phyloP scores from a whole-genome alignment of 768 basidiomycete species.

The Crassisporium funariophilum region DNA sequence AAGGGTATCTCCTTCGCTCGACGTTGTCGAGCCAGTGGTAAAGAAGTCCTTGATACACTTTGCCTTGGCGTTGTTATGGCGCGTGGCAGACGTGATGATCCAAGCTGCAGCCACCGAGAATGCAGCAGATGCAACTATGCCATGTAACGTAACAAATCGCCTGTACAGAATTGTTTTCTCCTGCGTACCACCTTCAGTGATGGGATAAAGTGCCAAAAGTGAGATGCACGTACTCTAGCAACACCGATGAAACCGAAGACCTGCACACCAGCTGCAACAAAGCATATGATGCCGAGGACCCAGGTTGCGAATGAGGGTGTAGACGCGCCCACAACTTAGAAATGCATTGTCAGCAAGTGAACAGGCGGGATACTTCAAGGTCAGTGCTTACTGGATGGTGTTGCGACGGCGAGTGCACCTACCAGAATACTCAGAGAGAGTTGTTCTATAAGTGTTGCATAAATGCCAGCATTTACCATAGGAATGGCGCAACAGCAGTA shows the following conservation, averaged over 20 bases:
- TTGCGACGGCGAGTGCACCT: constrained; percentile 74
- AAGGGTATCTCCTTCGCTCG: constrained; percentile 64
- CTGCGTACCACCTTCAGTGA: constrained; percentile 35
- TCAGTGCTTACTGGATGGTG: constrained; percentile 78
- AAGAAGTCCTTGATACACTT: constrained; percentile 69
- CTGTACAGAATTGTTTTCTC: constrained; percentile 68
- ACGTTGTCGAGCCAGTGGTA: constrained; percentile 36
- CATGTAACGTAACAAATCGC: constrained; percentile 71
- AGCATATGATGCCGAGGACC: constrained; percentile 77
- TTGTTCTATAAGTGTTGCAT: constrained; percentile 78
- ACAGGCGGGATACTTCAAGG: constrained; percentile 1
- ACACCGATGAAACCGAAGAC: constrained; percentile 87
- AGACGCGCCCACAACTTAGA: constrained; percentile 80
- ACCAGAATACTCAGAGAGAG: constrained; percentile 63
- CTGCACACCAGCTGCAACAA: constrained; percentile 76
- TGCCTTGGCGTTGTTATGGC: constrained; percentile 70
- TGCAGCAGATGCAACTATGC: constrained; percentile 50
- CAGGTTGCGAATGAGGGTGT: constrained; percentile 76
- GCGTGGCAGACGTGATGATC: constrained; percentile 77
- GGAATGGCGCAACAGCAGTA: constrained; percentile 96
- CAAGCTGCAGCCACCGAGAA: constrained; percentile 82
- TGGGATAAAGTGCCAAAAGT: neutral
- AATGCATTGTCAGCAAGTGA: constrained; percentile 4
- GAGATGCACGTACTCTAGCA: constrained; percentile 49
- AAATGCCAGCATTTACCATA: constrained; percentile 88